These are phyloP conservation scores for Annulohypoxylon truncatum DNA, from an alignment of 2,329 filamentous ascomycete genomes.

Conservation along the genomic window DNA sequence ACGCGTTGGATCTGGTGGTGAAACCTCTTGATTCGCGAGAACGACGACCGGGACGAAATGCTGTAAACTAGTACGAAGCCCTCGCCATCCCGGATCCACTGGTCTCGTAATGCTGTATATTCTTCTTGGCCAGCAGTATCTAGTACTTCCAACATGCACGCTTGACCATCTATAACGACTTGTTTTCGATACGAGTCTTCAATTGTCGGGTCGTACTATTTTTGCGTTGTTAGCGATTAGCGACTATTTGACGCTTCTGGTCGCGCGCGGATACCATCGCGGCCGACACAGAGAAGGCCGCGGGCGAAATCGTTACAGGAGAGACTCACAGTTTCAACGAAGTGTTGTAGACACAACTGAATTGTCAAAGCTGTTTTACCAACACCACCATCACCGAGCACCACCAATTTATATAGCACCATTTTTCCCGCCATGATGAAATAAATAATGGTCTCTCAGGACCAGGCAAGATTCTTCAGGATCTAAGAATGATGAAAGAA, in stretches of 20 bases:
- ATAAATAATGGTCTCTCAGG: slow-evolving; percentile 43
- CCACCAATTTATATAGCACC: slow-evolving; percentile 96
- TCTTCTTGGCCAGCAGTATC: slow-evolving; percentile 99
- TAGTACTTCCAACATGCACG: slow-evolving; percentile 96
- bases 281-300: not conserved
- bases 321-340: slow-evolving; percentile 85
- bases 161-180: slow-evolving; percentile 92
- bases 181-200: slow-evolving; percentile 91
- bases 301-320: not conserved
- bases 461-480: slow-evolving; percentile 38
- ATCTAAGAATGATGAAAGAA: slow-evolving; percentile 14
- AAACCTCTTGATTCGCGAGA: slow-evolving; percentile 93
- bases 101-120: slow-evolving; percentile 94
- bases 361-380: slow-evolving; percentile 95
- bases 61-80: slow-evolving; percentile 98
- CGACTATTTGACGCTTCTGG: not conserved
- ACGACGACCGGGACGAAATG: slow-evolving; percentile 96
- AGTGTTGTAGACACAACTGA: slow-evolving; percentile 97
- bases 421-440: slow-evolving; percentile 86
- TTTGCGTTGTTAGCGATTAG: slow-evolving; percentile 40
- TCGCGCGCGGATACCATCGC: slow-evolving; percentile 17
- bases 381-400: slow-evolving; percentile 92
- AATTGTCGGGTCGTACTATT: slow-evolving; percentile 85
- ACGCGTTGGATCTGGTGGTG: slow-evolving; percentile 97
- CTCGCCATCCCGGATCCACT: slow-evolving; percentile 98